Evolutionary conservation across 306 rosid species (phyloP).

Genomic region (Lathyrus oleraceus): DNA sequence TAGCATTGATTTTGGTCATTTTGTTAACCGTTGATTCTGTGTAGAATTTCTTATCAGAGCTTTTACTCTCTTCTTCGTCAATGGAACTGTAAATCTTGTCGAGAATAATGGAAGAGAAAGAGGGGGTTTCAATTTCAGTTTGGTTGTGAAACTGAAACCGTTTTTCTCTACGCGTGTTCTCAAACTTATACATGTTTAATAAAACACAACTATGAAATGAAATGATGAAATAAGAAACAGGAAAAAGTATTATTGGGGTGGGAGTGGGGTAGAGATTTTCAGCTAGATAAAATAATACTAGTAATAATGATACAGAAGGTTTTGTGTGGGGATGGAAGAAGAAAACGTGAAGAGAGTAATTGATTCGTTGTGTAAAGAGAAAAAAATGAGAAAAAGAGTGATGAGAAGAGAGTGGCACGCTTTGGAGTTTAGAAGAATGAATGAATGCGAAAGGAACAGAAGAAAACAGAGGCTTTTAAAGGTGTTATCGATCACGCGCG

Average conservation of each 20-base stretch:
- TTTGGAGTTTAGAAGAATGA: conserved; percentile 28
- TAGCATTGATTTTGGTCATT: conserved; percentile 45
- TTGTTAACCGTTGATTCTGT: conserved; percentile 44
- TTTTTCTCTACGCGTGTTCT: conserved; percentile 37
- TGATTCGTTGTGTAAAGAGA: conserved; percentile 45
- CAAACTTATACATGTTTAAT: conserved; percentile 45
- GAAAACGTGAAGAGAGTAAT: conserved; percentile 45
- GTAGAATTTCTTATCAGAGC: conserved; percentile 46
- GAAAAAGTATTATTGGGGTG: background rate
- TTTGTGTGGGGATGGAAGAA: conserved; percentile 37
- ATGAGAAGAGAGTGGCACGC: conserved; percentile 70
- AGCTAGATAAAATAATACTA: too few relatives aligned
- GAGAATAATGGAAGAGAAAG: conserved; percentile 78
- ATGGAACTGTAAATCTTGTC: conserved; percentile 83
- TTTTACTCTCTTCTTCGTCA: conserved; percentile 53
- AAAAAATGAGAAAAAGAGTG: too few relatives aligned
- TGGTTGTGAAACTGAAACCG: conserved; percentile 22
- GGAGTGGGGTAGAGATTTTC: conserved; percentile 5
- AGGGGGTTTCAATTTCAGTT: conserved; percentile 47
- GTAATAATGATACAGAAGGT: background rate
- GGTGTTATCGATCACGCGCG: background rate
- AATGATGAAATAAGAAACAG: conserved; percentile 14
- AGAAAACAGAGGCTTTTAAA: background rate
- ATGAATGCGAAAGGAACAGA: background rate
- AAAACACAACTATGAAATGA: conserved; percentile 26